Base-by-base conservation (phyloP, 2,329 filamentous ascomycete species). In the Fusarium kyushuense region DNA sequence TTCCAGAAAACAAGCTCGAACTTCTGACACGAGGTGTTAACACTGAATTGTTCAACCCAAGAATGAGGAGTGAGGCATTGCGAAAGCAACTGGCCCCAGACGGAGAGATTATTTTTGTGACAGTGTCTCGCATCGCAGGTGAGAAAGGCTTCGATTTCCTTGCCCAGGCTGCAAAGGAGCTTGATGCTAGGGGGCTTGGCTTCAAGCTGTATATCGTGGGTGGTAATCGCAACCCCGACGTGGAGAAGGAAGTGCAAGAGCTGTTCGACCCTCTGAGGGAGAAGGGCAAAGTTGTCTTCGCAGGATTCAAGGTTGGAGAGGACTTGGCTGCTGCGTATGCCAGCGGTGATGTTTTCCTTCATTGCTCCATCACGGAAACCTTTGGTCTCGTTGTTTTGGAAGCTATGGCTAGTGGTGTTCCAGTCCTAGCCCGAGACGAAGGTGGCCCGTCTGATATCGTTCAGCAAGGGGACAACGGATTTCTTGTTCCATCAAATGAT, bases 111-210 rank as follows among this genome's bases (percentile, higher is more conserved):
- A 86, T 92, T 45, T 84, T 92, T 27, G 82, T 90, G 54, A 90
- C 86, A 33, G 89, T 92, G 12, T 89, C 88, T 5, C 85, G 90
- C 30, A 81, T 92, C 25, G 89, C 90, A 0, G 88, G 88, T 3
- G 90, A 92, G 74, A 92, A 92, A 73, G 89, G 90, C 0, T 92
- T 91, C 71, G 86, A 87, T 45, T 92, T 92, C 71, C 80, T 92
- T 25, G 86, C 89, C 6, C 77, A 84, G 52, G 87, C 81, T 2
- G 85, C 84, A 14, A 79, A 79, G 40, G 81, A 83, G 59, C 79
- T 92, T n/a, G 84, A 86, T 40, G 80, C 81, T 13, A 82, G 82
- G 13, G 84, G 84, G 2, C 76, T 91, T 16, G 75, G 81, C 11
- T 92, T 90, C 79, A 90, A 86, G 72, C 82, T 92, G 6, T 81